Conservation (phyloP, 164 flowering plant species). For the Magnolia kwangsiensis region DNA sequence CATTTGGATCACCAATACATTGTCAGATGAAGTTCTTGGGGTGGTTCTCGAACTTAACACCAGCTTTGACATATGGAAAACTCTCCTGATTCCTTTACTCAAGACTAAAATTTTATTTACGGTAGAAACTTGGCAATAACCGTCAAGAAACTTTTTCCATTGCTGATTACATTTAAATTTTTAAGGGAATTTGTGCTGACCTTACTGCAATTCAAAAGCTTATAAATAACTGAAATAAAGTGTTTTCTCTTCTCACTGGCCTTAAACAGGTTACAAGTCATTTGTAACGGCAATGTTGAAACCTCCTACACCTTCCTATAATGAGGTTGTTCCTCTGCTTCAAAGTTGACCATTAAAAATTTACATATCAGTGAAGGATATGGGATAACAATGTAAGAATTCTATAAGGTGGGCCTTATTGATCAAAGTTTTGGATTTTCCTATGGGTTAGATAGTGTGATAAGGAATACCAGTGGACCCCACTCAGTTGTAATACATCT, state of each 20-base stretch:
- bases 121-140: not conserved
- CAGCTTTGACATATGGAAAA: not conserved
- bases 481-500: too few species aligned
- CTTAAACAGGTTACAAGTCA: not conserved
- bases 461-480: too few species aligned
- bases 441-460: too few species aligned
- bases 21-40: not conserved
- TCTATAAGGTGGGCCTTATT: too few species aligned
- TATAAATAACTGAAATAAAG: not conserved
- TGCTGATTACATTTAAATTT: not conserved
- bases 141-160: not conserved
- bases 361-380: not conserved
- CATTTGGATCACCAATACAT: not conserved
- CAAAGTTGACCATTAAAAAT: not conserved
- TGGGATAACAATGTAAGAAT: not conserved
- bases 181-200: not conserved
- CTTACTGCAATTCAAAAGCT: not conserved
- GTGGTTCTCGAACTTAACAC: not conserved
- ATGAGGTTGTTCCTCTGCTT: not conserved
- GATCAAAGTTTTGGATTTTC: too few species aligned
- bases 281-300: not conserved
- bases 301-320: not conserved
- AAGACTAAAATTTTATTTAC: not conserved
- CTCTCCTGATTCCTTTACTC: not conserved
- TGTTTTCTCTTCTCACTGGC: not conserved